Conservation (phyloP, 495 filamentous ascomycete species). For the Podospora appendiculata region DNA sequence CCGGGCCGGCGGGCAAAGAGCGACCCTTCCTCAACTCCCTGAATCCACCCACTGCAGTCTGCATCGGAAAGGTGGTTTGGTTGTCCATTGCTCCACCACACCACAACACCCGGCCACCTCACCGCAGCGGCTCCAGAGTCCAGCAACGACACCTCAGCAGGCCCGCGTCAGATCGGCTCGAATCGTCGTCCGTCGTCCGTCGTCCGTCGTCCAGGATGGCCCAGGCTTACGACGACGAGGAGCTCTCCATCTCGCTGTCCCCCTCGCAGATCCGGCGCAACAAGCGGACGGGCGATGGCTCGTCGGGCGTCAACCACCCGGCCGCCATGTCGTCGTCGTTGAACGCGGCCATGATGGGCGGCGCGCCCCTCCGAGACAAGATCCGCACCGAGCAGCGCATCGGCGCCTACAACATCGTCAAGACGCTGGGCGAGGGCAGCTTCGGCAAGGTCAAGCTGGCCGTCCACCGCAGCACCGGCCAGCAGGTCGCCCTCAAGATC, state of each 20-base stretch:
- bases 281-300: conserved; percentile 19
- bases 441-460: conserved; percentile 99
- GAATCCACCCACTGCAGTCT: too few species aligned
- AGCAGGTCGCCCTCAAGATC: conserved; percentile 95
- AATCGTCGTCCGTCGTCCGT: not conserved
- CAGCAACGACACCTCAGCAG: too few species aligned
- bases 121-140: too few species aligned
- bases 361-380: conserved; percentile 30
- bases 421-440: conserved; percentile 89
- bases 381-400: conserved; percentile 65
- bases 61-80: too few species aligned
- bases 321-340: conserved; percentile 14
- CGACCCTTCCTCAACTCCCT: too few species aligned
- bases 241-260: conserved; percentile 80
- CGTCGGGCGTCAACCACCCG: conserved; percentile 20
- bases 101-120: too few species aligned
- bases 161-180: not conserved
- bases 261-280: conserved; percentile 53
- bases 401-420: conserved; percentile 82
- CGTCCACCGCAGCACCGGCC: conserved; percentile 78
- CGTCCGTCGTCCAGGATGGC: conserved; percentile 35
- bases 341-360: conserved; percentile 22
- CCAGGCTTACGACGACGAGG: conserved; percentile 70
- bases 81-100: too few species aligned
- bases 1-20: too few species aligned